phyloP scores from a whole-genome alignment of 306 rosid species.

The Oemleria cerasiformis region DNA sequence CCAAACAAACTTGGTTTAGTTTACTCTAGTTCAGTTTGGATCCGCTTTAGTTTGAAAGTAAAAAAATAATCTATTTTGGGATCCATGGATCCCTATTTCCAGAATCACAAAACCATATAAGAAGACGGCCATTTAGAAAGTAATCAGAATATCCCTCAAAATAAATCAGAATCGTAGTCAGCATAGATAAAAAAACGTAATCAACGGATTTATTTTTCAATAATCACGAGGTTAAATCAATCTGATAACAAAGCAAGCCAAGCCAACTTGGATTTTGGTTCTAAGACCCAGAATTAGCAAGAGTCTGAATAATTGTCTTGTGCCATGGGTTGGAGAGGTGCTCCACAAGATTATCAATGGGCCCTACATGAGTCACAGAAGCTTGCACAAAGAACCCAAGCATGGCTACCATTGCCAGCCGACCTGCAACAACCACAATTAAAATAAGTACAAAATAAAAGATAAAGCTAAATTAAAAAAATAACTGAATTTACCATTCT shows the following conservation, averaged over 20 bases:
- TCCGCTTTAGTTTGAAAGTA: no score
- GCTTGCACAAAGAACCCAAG: constrained; percentile 91
- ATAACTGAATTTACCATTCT: constrained; percentile 43
- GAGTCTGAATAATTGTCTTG: constrained; percentile 73
- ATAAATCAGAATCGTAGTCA: no score
- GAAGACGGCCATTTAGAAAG: no score
- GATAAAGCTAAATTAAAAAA: background rate
- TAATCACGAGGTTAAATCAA: background rate
- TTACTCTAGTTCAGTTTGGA: no score
- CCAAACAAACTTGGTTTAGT: no score
- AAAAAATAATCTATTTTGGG: no score
- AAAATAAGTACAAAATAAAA: background rate
- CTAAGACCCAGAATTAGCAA: constrained; percentile 47
- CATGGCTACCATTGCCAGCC: constrained; percentile 91
- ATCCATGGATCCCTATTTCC: no score
- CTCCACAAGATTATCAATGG: constrained; percentile 85
- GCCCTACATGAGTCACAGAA: constrained; percentile 81
- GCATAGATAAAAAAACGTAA: background rate
- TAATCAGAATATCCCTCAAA: no score
- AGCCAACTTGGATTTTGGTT: background rate
- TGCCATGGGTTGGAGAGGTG: constrained; percentile 97
- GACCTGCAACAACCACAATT: constrained; percentile 41
- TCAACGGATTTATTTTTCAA: background rate
- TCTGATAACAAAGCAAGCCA: background rate
- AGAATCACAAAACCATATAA: no score